Conservation (phyloP, 331 rosid species). For the Ulmus americana region DNA sequence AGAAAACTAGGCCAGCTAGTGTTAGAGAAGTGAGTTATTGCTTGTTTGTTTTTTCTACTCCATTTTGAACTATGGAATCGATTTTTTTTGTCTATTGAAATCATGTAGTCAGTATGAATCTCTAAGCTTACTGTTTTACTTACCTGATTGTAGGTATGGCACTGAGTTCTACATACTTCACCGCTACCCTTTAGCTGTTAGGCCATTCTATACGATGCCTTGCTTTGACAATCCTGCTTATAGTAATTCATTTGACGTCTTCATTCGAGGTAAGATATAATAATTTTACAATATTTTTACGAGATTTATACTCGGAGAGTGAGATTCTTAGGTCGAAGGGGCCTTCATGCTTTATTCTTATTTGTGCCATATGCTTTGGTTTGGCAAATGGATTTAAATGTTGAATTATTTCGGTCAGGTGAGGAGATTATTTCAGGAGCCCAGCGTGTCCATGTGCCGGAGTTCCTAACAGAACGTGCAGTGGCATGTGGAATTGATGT, state of each 20-base stretch:
- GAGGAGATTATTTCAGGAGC: constrained; percentile 98
- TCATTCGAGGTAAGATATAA: constrained; percentile 64
- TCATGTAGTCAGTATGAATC: background rate
- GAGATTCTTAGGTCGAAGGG: background rate
- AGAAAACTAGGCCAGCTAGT: constrained; percentile 86
- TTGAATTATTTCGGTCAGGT: constrained; percentile 37
- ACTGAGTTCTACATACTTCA: constrained; percentile 89
- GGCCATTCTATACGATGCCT: constrained; percentile 98
- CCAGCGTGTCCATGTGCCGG: constrained; percentile 80
- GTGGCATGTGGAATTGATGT: constrained; percentile 71
- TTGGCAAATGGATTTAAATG: background rate
- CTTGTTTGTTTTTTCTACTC: constrained; percentile 1
- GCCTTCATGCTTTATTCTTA: background rate
- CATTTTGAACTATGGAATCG: background rate
- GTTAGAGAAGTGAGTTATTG: constrained; percentile 52
- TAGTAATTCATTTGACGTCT: constrained; percentile 90
- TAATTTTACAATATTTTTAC: background rate
- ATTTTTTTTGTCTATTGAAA: background rate
- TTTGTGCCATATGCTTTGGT: background rate
- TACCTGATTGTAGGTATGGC: constrained; percentile 48
- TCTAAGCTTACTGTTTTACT: constrained; percentile 3
- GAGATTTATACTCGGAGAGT: background rate
- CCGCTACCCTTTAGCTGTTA: constrained; percentile 73
- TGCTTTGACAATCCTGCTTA: constrained; percentile 65
- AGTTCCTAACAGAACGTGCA: constrained; percentile 73